Base-by-base conservation (phyloP, 2,329 filamentous ascomycete species). In the Colletotrichum orchidophilum region DNA sequence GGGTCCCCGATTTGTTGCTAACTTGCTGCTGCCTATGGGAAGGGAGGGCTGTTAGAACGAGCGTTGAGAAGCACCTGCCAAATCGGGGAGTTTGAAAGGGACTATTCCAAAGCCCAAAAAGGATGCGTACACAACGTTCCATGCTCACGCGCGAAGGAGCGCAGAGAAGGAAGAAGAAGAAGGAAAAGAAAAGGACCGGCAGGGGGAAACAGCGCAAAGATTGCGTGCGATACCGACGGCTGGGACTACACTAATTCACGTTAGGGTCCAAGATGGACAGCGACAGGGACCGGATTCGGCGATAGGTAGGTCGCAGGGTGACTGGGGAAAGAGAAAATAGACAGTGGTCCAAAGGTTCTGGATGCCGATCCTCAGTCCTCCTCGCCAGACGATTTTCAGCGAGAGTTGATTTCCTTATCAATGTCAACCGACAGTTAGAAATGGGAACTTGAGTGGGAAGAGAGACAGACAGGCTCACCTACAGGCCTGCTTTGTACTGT, bases 361-460 rank as follows among this genome's bases (percentile, higher is more conserved):
- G 68, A 71, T 53, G 68, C 57, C 68, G 68, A 71, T 71, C 68
- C 3, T 67, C 57, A 58, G 68, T 63, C 58, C 31, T 61, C 53
- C 57, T 71, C 29, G 33, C 63, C 63, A 58, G 68, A 71, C 26
- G 62, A 35, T 46, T 33, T 46, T 29, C 61, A 59, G 66, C 59
- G 66, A 46, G 46, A 35, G 9, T 26, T 21, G 18, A 46, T 18
- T 46, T 15, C 39, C n/a, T n/a, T n/a, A n/a, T n/a, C n/a, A n/a
- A n/a, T 46, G 7, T 8, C 39, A 21, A 46, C 39, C 31, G 31
- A 33, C 31, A 33, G 31, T 42, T 18, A 3, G 50, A 63, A 42
- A 31, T 26, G 42, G 29, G 31, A 35, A 63, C 8, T n/a, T 35
- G 15, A 24, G 13, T 46, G 18, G 35, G 1, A 35, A 49, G 6